Base-by-base conservation (phyloP, 768 basidiomycete species). In the Megacollybia marginata region DNA sequence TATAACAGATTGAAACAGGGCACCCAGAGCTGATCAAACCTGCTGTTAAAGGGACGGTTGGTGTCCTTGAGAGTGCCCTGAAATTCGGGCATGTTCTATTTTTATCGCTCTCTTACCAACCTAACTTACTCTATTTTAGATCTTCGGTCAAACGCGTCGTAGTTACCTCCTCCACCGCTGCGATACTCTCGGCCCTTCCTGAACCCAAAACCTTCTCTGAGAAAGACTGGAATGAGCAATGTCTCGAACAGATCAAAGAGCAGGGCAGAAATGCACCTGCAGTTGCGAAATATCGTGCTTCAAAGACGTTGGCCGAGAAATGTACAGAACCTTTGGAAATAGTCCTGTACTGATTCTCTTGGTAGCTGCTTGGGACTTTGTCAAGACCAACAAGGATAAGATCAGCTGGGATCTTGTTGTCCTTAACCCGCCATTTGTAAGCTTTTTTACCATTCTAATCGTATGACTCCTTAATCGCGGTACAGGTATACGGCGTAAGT, bases 41-140 rank as follows among this genome's bases (percentile, higher is more conserved):
- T 4, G 81, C 83, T n/a, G 70, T 83, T 2, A 59, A 72, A 7
- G 82, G 82, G 7, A 83, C 82, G 1, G 57, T 68, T 0, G 66
- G 72, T 5, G 60, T 83, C 4, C 64, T 83, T 15, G 62, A 70
- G 49, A 69, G 70, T 28, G 66, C 72, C 16, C 57, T 70, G 57
- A 74, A 70, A 56, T 57, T 72, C 54, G 63, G 61, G 68, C 72
- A 36, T 16, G 59, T 47, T n/a, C n/a, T n/a, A n/a, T n/a, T n/a
- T n/a, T n/a, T n/a, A n/a, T n/a, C n/a, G n/a, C 7, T 15, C 16
- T 33, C 31, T 47, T 33, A 9, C 19, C 28, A 28, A 33, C 33
- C 13, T 13, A 19, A 31, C 32, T 33, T 9, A 16, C 16, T 38
- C 16, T 11, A 38, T 11, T 38, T 11, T 10, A 44, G 43, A 13